Evolutionary conservation across 371 early-diverging fungal genomes (phyloP).

Genomic region (Haplosporangium sp.): DNA sequence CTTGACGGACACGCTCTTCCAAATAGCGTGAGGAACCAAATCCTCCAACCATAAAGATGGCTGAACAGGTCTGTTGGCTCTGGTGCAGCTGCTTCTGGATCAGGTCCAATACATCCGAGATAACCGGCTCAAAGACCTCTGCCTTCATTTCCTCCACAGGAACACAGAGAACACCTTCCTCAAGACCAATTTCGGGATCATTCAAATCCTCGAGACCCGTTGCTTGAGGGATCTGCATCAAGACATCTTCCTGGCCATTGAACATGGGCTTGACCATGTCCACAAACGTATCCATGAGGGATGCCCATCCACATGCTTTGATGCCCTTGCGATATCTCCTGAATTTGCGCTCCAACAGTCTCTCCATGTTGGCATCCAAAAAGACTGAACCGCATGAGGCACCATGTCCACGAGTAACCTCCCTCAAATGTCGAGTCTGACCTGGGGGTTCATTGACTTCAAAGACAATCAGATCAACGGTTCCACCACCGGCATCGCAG

Average conservation of each 20-base stretch:
- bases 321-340: conserved; percentile 61
- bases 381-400: conserved; percentile 67
- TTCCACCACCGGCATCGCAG: conserved; percentile 76
- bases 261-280: conserved; percentile 67
- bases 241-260: conserved; percentile 63
- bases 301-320: conserved; percentile 68
- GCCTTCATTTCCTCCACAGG: conserved; percentile 57
- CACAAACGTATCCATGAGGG: conserved; percentile 66
- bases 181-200: conserved; percentile 62
- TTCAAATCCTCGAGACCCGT: conserved; percentile 61
- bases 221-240: conserved; percentile 63
- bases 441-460: conserved; percentile 51
- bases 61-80: conserved; percentile 48
- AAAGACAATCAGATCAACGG: conserved; percentile 67
- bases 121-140: conserved; percentile 71
- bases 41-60: conserved; percentile 65
- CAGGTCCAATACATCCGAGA: conserved; percentile 63
- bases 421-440: conserved; percentile 54
- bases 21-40: conserved; percentile 63
- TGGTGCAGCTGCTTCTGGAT: conserved; percentile 68
- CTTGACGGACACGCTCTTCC: conserved; percentile 52
- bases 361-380: conserved; percentile 68
- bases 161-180: conserved; percentile 62
- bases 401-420: conserved; percentile 69
- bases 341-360: conserved; percentile 61